Base-by-base conservation (phyloP, 306 rosid genomes). In the Acacia crassicarpa region DNA sequence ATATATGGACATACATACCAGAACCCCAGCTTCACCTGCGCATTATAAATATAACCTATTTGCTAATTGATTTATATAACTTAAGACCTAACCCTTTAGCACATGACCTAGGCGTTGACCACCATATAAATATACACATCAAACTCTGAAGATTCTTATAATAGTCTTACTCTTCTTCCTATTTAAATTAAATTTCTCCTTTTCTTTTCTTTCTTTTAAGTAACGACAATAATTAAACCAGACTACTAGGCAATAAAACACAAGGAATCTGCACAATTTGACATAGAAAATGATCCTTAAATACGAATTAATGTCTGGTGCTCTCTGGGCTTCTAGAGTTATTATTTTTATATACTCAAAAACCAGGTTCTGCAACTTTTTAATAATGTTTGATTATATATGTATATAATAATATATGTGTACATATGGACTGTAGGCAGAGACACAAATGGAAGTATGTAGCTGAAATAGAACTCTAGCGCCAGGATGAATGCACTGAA, bases 401-500 rank as follows among this genome's bases (percentile, higher is more conserved):
- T 46, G 51, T 51, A 14, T 53, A 38, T 65, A 30, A 38, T 77
- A 12, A 54, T 53, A 4, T 12, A 12, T 43, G 22, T 49, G 62
- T 58, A 22, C 48, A 58, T 49, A 73, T 62, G 20, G n/a, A 63
- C 30, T 56, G 79, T 40, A 67, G 46, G 74, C 25, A 73, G 23
- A 74, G 44, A 77, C 62, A 66, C 58, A 72, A 32, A 78, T 72
- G 48, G 43, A 53, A 56, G 67, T 30, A 30, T 30, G 32, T 59
- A 61, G 73, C 53, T 56, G 56, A 80, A 59, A 82, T 81, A 81
- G 83, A 87, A 79, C 35, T 86, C 81, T 70, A 78, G 71, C 53
- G 75, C 67, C 45, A 76, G 77, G 82, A 70, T 30, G 84, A 78
- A 79, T 73, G 87, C 90, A 78, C 88, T 78, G 65, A 87, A 82